phyloP scores from a whole-genome alignment of 106 monocot species.

The Dendrobium huoshanense region DNA sequence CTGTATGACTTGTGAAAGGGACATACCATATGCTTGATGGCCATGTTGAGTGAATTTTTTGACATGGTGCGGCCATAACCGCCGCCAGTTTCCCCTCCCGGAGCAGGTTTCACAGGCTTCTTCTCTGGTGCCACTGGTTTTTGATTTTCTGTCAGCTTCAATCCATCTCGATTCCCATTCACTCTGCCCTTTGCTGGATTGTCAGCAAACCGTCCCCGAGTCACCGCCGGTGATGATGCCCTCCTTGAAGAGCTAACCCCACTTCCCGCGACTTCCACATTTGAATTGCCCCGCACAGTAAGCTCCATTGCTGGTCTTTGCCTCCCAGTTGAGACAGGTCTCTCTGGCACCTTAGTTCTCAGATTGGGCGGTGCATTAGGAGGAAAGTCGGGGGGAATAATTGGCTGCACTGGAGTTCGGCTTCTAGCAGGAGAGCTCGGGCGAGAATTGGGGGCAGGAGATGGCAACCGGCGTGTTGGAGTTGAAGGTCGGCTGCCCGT shows the following conservation, averaged over 20 bases:
- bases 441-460: constrained; percentile 13
- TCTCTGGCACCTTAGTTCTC: constrained; percentile 33
- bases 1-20: not conserved
- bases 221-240: not conserved
- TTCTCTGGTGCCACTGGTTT: not conserved
- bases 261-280: not conserved
- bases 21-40: not conserved
- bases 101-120: not conserved
- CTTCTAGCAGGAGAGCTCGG: constrained; percentile 41
- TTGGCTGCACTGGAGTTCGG: constrained; percentile 15
- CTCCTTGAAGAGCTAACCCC: not conserved
- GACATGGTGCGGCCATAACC: not conserved
- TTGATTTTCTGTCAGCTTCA: not conserved
- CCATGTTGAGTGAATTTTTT: constrained; percentile 3
- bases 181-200: not conserved
- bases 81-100: not conserved
- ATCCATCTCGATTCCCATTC: not conserved
- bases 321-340: constrained; percentile 34
- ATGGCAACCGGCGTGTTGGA: constrained; percentile 23
- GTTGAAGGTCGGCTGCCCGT: constrained; percentile 32
- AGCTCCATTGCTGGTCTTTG: constrained; percentile 24
- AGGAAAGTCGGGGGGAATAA: constrained; percentile 25
- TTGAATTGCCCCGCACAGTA: constrained; percentile 15
- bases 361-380: constrained; percentile 40
- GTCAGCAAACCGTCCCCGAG: not conserved